Evolutionary conservation across 352 stramenopile species (phyloP), one percentile per base, ranked within the genome.

Genomic region (Plasmopara halstedii): DNA sequence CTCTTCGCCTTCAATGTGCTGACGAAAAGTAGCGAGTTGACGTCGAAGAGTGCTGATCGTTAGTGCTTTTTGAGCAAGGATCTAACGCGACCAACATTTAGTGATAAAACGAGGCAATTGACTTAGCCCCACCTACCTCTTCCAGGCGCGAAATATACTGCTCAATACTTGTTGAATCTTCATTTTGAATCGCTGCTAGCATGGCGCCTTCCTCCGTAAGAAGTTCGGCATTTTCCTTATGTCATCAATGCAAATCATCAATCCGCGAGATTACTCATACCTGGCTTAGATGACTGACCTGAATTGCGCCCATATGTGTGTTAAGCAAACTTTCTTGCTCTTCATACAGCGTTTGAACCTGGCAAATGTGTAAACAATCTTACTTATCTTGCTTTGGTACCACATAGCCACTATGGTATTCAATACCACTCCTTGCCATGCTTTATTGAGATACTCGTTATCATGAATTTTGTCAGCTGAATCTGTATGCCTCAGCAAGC

Each of bases 281-380:
- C 23, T 34, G 4, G 3, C 25, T 27, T 9, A 8, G 32, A 7
- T 10, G 3, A 21, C 46, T 26, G 53, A 94, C 86, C 74, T 96
- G 88, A 51, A 98, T 97, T 23, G 88, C 85, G 33, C 71, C 93
- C 94, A 99, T 98, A 71, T 99, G 96, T 14, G 88, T 63, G 44
- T 97, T 97, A 33, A 99, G 64, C 25, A 99, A 60, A 7, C 80
- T 71, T 56, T 98, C 96, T 74, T 99, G 94, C 46, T 98, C 84
- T 65, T 98, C 94, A 46, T 98, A 98, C 8, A 98, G 54, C 15
- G 73, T 85, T 55, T 97, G 78, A 1, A 97, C 85, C 56, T 85
- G 46, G 11, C 19, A 39, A 32, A 20, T 23, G 9, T 7, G 6
- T 23, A 17, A 11, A 50, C 15, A 55, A 19, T 18, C 21, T 27